A percentile compares a stretch with the other conserved stretches of the same genome.
Evolutionary conservation across 2,329 filamentous ascomycete genomes (phyloP).

Genomic region (Neocatenulostroma microsporum): DNA sequence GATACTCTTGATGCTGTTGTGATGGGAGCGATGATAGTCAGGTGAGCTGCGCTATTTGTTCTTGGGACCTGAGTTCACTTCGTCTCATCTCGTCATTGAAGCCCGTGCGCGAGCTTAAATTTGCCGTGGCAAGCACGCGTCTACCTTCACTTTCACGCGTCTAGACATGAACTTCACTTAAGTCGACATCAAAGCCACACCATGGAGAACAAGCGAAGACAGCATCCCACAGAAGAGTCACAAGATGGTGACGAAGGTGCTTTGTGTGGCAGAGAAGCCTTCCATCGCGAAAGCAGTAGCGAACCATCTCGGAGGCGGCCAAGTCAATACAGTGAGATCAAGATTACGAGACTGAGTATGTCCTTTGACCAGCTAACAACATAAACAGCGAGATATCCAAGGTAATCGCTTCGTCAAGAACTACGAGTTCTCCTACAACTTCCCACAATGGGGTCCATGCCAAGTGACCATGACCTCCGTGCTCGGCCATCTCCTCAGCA

Average conservation of each 20-base stretch:
- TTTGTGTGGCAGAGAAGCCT: conserved; percentile 80
- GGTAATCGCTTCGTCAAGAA: conserved; percentile 81
- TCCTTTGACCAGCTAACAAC: conserved; percentile 7
- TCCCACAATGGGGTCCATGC: conserved; percentile 72
- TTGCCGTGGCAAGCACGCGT: too few relatives aligned
- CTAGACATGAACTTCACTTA: too few relatives aligned
- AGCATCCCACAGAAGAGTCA: too few relatives aligned
- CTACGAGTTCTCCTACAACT: conserved; percentile 85
- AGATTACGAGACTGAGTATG: background rate
- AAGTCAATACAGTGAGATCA: conserved; percentile 57
- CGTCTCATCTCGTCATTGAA: too few relatives aligned
- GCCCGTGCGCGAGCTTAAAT: too few relatives aligned
- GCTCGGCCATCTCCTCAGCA: conserved; percentile 72
- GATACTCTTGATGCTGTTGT: too few relatives aligned
- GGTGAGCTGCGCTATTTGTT: too few relatives aligned
- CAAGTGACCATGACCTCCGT: conserved; percentile 92
- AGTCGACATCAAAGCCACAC: too few relatives aligned
- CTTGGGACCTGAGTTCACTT: too few relatives aligned
- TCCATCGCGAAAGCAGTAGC: conserved; percentile 95
- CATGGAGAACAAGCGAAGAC: too few relatives aligned
- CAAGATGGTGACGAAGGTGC: conserved; percentile 46
- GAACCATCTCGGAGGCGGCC: conserved; percentile 74
- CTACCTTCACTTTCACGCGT: too few relatives aligned
- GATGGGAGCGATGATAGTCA: too few relatives aligned
- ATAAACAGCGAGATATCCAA: conserved; percentile 54